These are phyloP conservation scores for Coemansia sp. DNA, from an alignment of 192 early-diverging fungal genomes.

Conservation along the genomic window DNA sequence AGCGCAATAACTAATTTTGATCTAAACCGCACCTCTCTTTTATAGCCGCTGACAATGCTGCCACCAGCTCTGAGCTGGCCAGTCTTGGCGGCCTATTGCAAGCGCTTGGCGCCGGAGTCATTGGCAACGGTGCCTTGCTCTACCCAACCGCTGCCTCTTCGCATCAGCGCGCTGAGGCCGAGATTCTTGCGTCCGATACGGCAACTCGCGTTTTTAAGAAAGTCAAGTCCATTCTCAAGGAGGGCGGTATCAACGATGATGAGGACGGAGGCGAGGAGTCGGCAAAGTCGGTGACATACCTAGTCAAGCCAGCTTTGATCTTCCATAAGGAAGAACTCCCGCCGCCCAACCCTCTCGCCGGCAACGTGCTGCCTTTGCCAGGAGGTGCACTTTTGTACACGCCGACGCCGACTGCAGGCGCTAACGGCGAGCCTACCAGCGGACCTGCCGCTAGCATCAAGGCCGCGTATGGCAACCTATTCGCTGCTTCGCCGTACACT, in stretches of 20 bases:
- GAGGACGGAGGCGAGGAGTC: slow-evolving; percentile 35
- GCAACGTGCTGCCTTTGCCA: slow-evolving; percentile 44
- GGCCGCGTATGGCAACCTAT: slow-evolving; percentile 47
- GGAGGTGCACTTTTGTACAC: slow-evolving; percentile 51
- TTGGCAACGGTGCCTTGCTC: slow-evolving; percentile 42
- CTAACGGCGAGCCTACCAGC: slow-evolving; percentile 23
- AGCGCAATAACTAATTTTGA: neutral
- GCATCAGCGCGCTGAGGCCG: slow-evolving; percentile 47
- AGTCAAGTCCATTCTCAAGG: slow-evolving; percentile 50
- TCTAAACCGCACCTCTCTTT: neutral
- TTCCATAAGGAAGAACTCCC: slow-evolving; percentile 53
- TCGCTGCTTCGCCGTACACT: slow-evolving; percentile 44
- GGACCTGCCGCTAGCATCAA: slow-evolving; percentile 48
- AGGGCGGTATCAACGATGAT: slow-evolving; percentile 44
- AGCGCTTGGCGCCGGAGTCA: slow-evolving; percentile 49
- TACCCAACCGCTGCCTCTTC: slow-evolving; percentile 38
- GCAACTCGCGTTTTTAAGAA: slow-evolving; percentile 48
- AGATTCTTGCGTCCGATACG: slow-evolving; percentile 46
- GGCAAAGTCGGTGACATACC: slow-evolving; percentile 38
- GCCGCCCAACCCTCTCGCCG: slow-evolving; percentile 45
- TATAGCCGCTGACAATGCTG: slow-evolving; percentile 26
- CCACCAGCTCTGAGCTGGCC: slow-evolving; percentile 32
- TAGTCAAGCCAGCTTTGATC: slow-evolving; percentile 49
- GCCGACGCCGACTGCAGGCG: slow-evolving; percentile 34
- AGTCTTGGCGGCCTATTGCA: slow-evolving; percentile 46